phyloP scores from a whole-genome alignment of 2,329 filamentous ascomycete genomes.

The Fusarium buxicola region DNA sequence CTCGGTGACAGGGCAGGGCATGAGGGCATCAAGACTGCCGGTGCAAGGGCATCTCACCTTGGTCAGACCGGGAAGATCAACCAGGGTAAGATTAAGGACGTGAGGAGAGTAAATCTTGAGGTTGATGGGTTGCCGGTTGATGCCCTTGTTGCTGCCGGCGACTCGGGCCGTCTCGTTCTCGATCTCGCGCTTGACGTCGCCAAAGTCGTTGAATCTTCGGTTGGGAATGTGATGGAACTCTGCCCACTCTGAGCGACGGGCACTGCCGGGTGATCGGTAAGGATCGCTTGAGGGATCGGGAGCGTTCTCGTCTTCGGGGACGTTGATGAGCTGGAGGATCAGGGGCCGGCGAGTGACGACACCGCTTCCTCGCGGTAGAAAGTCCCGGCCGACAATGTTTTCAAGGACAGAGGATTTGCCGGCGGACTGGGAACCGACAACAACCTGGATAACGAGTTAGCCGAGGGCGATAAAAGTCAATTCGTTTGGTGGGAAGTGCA shows the following conservation, averaged over 20 bases:
- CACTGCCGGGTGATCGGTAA: constrained; percentile 81
- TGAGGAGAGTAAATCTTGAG: constrained; percentile 98
- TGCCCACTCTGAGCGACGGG: constrained; percentile 79
- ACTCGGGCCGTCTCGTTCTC: constrained; percentile 96
- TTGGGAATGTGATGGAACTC: constrained; percentile 97
- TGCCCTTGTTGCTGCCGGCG: constrained; percentile 94
- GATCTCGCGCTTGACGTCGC: constrained; percentile 94
- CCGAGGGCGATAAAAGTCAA: constrained; percentile 17
- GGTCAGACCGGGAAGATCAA: constrained; percentile 94
- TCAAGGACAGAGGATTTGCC: constrained; percentile 99
- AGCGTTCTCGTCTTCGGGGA: constrained; percentile 79
- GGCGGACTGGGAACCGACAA: constrained; percentile 97
- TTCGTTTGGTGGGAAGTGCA: constrained; percentile 50
- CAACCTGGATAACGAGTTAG: constrained; percentile 72
- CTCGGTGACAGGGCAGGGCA: constrained; percentile 23
- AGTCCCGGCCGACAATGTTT: constrained; percentile 98
- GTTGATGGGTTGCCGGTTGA: constrained; percentile 97
- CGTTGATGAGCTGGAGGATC: constrained; percentile 98
- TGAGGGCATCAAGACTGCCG: constrained; percentile 22
- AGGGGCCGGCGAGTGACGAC: constrained; percentile 95
- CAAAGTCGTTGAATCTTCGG: constrained; percentile 89
- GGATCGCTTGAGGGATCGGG: constrained; percentile 74
- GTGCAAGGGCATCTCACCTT: constrained; percentile 69
- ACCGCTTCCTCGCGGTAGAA: constrained; percentile 93
- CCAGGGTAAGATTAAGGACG: constrained; percentile 94